Evolutionary conservation across 306 rosid species (phyloP).

Genomic region (Amphicarpaea edgeworthii): DNA sequence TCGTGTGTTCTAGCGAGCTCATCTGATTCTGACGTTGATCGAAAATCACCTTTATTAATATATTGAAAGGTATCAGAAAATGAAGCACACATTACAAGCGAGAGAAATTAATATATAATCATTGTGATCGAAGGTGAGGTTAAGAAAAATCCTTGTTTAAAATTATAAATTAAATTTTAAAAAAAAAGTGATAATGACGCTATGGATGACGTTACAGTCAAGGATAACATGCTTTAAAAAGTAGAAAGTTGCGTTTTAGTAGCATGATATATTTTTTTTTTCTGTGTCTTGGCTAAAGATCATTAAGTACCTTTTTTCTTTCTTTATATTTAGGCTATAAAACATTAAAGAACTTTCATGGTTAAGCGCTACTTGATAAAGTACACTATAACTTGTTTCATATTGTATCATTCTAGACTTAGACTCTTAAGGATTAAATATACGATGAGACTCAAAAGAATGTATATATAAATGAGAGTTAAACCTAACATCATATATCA

Average conservation of each 20-base stretch:
- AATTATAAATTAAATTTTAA: not conserved
- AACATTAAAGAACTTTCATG: not conserved
- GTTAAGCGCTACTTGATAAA: no score
- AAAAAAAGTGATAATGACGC: slow-evolving; percentile 1
- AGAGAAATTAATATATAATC: not conserved
- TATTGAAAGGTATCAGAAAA: not conserved
- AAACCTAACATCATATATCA: no score
- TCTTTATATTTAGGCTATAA: not conserved
- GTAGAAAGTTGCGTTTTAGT: slow-evolving; percentile 9
- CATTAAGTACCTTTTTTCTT: not conserved
- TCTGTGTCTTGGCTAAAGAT: not conserved
- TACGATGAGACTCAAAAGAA: no score
- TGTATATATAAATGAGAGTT: no score
- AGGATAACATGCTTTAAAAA: slow-evolving; percentile 5
- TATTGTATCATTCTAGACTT: no score
- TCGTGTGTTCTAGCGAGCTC: not conserved
- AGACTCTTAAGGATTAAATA: no score
- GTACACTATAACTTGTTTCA: no score
- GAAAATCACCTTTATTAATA: not conserved
- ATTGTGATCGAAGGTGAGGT: not conserved
- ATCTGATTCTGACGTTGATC: not conserved
- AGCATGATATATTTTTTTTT: not conserved
- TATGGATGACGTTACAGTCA: slow-evolving; percentile 17
- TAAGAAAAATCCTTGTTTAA: not conserved
- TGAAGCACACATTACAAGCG: not conserved